A percentile compares a stretch with the other conserved stretches of the same genome.
These are phyloP conservation scores for Flaveria brownii DNA, from an alignment of 129 eudicot species.

Conservation along the genomic window DNA sequence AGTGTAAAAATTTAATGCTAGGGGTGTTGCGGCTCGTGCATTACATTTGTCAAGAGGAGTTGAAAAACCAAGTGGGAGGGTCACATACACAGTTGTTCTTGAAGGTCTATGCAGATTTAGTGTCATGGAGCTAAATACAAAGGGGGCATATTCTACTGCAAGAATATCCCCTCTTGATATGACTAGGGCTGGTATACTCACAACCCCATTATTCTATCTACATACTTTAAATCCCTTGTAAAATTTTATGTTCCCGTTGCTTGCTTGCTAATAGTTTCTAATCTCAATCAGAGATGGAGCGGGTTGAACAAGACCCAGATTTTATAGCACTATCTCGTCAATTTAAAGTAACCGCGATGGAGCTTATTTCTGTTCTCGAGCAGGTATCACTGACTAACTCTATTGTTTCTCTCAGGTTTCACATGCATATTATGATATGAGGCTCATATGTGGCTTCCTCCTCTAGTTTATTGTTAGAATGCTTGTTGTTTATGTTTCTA, in stretches of 20 bases:
- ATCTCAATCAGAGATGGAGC: slow-evolving; percentile 81
- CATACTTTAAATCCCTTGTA: background rate
- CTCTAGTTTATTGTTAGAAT: background rate
- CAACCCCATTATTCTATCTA: background rate
- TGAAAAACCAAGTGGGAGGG: slow-evolving; percentile 99
- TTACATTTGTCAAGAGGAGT: slow-evolving; percentile 98
- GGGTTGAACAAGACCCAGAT: slow-evolving; percentile 93
- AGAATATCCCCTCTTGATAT: slow-evolving; percentile 85
- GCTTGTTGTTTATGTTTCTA: background rate
- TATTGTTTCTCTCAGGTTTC: background rate
- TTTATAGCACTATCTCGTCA: slow-evolving; percentile 80
- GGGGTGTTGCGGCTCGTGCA: slow-evolving; percentile 99
- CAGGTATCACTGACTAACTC: slow-evolving; percentile 56
- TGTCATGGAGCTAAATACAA: slow-evolving; percentile 85
- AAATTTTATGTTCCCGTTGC: slow-evolving; percentile 15
- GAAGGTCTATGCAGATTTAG: slow-evolving; percentile 96
- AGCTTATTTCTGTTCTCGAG: slow-evolving; percentile 95
- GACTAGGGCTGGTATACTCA: slow-evolving; percentile 67
- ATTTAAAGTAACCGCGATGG: slow-evolving; percentile 91
- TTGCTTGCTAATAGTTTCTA: slow-evolving; percentile 33
- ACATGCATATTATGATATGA: background rate
- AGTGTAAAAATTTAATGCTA: slow-evolving; percentile 32
- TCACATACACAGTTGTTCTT: slow-evolving; percentile 93
- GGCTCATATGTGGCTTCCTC: slow-evolving; percentile 19
- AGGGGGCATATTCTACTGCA: slow-evolving; percentile 89